Conservation (phyloP, 805 yeast genomes). For the Torulaspora microellipsoides region DNA sequence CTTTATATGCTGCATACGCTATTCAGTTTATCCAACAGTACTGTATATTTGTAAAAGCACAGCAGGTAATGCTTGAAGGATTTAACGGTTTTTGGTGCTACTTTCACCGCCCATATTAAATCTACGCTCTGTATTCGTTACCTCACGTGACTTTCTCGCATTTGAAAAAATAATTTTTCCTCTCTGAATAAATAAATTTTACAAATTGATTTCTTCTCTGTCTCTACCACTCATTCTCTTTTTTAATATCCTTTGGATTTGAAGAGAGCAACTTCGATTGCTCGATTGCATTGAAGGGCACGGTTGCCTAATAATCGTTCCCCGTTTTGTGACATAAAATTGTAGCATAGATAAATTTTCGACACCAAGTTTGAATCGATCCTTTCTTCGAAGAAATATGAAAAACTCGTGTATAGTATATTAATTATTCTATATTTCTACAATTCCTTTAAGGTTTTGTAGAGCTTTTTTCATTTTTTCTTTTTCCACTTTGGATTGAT, state of each 20-base stretch:
- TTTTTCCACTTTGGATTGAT: conserved; percentile 25
- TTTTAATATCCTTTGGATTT: not conserved
- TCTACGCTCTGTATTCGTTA: too few relatives aligned
- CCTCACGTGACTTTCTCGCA: too few relatives aligned
- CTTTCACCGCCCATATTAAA: too few relatives aligned
- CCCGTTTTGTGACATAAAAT: conserved; percentile 8
- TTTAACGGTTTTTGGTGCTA: too few relatives aligned
- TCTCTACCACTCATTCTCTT: too few relatives aligned
- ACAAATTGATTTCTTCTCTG: too few relatives aligned
- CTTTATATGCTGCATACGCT: too few relatives aligned
- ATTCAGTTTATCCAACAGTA: too few relatives aligned
- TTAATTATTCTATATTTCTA: not conserved
- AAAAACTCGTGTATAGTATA: not conserved
- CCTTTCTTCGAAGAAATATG: conserved; percentile 6
- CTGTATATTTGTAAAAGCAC: too few relatives aligned
- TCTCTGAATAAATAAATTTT: too few relatives aligned
- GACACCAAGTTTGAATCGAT: conserved; percentile 31
- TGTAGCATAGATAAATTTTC: conserved; percentile 21
- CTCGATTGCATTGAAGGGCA: conserved; percentile 11
- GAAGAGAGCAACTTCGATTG: conserved; percentile 9
- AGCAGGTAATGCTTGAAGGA: too few relatives aligned
- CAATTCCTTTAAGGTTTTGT: not conserved
- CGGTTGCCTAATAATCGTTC: not conserved
- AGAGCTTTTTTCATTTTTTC: conserved; percentile 1
- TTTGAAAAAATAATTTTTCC: too few relatives aligned